A percentile compares a stretch with the other conserved stretches of the same genome.
Conservation (phyloP, 2,329 filamentous ascomycete species). For the Colletotrichum camelliae region DNA sequence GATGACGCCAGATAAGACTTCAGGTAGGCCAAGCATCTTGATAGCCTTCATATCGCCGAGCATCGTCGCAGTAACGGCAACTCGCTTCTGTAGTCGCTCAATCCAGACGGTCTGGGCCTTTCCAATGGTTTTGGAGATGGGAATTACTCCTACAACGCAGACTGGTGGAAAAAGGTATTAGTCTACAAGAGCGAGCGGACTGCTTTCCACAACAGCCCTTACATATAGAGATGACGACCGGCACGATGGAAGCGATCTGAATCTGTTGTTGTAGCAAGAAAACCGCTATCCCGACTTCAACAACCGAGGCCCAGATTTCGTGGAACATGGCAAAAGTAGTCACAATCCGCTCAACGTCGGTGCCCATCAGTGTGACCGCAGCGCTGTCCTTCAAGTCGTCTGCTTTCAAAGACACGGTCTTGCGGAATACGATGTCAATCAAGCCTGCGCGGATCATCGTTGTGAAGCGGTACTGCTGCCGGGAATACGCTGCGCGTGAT, state of each 20-base stretch:
- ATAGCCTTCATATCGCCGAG: constrained; percentile 55
- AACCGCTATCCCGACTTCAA: constrained; percentile 30
- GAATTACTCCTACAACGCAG: constrained; percentile 37
- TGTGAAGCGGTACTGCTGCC: constrained; percentile 30
- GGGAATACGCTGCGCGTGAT: constrained; percentile 34
- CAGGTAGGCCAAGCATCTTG: constrained; percentile 53
- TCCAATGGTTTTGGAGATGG: constrained; percentile 24
- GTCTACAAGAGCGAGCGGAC: background rate
- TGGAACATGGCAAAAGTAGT: constrained; percentile 21
- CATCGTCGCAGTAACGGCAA: constrained; percentile 51
- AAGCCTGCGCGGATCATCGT: constrained; percentile 32
- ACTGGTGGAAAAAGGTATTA: constrained; percentile 28
- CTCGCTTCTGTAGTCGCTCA: constrained; percentile 50
- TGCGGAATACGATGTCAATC: constrained; percentile 31
- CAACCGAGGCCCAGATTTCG: constrained; percentile 25
- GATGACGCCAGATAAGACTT: constrained; percentile 33
- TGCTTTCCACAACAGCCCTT: constrained; percentile 22
- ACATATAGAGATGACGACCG: constrained; percentile 50
- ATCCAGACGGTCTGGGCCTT: constrained; percentile 49
- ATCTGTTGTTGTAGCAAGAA: constrained; percentile 36
- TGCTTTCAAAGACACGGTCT: constrained; percentile 28
- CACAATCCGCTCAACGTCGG: constrained; percentile 37
- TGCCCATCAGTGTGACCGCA: constrained; percentile 40
- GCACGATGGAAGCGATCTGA: constrained; percentile 42
- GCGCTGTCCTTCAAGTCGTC: constrained; percentile 30